These are phyloP conservation scores for Saccharomyces pastorianus DNA, from an alignment of 1,139 yeast species.

Conservation along the genomic window DNA sequence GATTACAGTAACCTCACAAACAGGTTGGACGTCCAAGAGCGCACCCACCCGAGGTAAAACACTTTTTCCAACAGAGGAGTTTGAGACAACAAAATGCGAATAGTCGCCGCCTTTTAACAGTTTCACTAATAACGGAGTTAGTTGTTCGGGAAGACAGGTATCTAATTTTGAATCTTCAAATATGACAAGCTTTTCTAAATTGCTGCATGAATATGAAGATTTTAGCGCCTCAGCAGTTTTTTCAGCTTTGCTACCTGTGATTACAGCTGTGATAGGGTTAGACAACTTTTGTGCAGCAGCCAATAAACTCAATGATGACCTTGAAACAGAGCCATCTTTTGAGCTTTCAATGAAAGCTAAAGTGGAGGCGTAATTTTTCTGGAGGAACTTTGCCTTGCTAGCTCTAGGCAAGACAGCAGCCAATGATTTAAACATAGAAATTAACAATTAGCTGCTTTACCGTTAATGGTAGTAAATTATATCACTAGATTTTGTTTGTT, in stretches of 20 bases:
- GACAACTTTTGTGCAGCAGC: constrained; percentile 59
- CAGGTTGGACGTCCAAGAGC: constrained; percentile 74
- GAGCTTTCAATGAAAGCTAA: constrained; percentile 65
- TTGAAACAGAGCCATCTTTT: constrained; percentile 43
- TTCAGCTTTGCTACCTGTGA: constrained; percentile 48
- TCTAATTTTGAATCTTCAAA: constrained; percentile 44
- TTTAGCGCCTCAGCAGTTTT: constrained; percentile 36
- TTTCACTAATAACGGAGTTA: constrained; percentile 49
- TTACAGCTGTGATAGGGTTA: constrained; percentile 54
- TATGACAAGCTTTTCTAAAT: constrained; percentile 40
- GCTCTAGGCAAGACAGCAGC: background rate
- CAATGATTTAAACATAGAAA: background rate
- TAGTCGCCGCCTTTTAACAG: constrained; percentile 40
- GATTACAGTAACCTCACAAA: constrained; percentile 70
- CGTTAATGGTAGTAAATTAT: background rate
- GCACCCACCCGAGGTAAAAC: constrained; percentile 85
- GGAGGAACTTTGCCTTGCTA: background rate
- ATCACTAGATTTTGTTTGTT: background rate
- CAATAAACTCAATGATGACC: constrained; percentile 60
- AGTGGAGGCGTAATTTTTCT: constrained; percentile 43
- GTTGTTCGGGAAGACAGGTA: constrained; percentile 57
- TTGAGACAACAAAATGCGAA: constrained; percentile 73
- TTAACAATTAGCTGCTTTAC: background rate
- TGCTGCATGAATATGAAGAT: constrained; percentile 33
- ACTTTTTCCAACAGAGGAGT: constrained; percentile 82